A percentile compares a stretch with the other conserved stretches of the same genome.
Evolutionary conservation across 306 rosid genomes (phyloP).

Genomic region (Fragaria ananassa): DNA sequence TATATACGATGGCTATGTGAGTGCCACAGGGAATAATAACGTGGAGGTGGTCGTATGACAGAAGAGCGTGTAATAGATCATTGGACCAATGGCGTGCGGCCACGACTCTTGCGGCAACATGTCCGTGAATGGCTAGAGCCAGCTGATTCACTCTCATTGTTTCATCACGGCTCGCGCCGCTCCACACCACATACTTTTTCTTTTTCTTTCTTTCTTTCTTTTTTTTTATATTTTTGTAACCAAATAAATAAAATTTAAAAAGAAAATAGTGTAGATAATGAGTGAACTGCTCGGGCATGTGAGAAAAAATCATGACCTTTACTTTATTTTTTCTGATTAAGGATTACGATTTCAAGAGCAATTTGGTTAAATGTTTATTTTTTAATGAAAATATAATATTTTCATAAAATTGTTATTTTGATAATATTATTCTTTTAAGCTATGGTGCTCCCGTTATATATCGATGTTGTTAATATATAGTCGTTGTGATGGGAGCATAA

Average conservation of each 20-base stretch:
- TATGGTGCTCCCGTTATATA: no score
- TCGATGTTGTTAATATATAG: no score
- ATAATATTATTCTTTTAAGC: no score
- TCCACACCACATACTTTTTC: background rate
- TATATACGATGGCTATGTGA: conserved; percentile 11
- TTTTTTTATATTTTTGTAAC: background rate
- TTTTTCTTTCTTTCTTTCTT: no score
- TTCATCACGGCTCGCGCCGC: conserved; percentile 7
- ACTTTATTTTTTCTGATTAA: no score
- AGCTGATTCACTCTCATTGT: background rate
- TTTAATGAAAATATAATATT: no score
- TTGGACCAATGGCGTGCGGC: conserved; percentile 9
- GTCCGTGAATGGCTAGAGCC: background rate
- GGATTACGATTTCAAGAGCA: background rate
- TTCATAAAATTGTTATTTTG: no score
- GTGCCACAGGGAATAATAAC: conserved; percentile 14
- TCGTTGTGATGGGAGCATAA: no score
- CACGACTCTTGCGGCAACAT: conserved; percentile 6
- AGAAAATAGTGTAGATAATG: background rate
- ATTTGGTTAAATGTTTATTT: no score
- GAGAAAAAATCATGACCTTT: background rate
- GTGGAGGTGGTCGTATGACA: conserved; percentile 11
- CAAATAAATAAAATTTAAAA: background rate
- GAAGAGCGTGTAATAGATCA: background rate
- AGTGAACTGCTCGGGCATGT: background rate